Conservation (phyloP, 164 flowering plant species). For the Aristolochia contorta region DNA sequence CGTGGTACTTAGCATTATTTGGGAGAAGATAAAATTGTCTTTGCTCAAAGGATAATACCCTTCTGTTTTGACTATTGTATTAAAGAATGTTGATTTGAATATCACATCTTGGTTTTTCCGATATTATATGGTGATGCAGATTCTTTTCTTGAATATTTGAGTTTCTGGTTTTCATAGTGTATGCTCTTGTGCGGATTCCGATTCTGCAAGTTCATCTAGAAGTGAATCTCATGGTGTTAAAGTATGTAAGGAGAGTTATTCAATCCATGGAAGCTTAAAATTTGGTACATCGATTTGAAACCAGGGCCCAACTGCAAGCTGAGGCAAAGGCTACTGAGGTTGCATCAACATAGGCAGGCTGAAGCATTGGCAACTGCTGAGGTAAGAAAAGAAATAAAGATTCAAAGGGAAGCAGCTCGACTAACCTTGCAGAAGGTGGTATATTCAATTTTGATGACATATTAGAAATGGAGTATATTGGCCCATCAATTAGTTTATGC, state of each 20-base stretch:
- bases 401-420: slow-evolving; percentile 85
- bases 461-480: not conserved
- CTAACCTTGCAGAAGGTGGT: slow-evolving; percentile 61
- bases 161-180: not conserved
- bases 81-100: not conserved
- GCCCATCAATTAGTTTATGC: not conserved
- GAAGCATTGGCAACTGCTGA: slow-evolving; percentile 76
- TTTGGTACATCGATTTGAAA: not conserved
- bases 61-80: too few species aligned
- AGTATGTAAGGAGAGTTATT: slow-evolving; percentile 5
- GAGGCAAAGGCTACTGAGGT: slow-evolving; percentile 91
- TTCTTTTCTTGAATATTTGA: not conserved
- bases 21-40: not conserved
- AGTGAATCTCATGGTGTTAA: slow-evolving; percentile 49
- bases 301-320: slow-evolving; percentile 68
- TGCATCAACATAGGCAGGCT: slow-evolving; percentile 54
- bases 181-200: slow-evolving; percentile 35
- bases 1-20: too few species aligned
- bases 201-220: slow-evolving; percentile 58
- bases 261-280: not conserved
- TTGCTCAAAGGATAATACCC: too few species aligned
- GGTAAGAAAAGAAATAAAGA: slow-evolving; percentile 59
- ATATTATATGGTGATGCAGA: not conserved
- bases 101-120: not conserved
- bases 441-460: not conserved